Base-by-base conservation (phyloP, 164 flowering plant species). In the Dillenia turbinata region DNA sequence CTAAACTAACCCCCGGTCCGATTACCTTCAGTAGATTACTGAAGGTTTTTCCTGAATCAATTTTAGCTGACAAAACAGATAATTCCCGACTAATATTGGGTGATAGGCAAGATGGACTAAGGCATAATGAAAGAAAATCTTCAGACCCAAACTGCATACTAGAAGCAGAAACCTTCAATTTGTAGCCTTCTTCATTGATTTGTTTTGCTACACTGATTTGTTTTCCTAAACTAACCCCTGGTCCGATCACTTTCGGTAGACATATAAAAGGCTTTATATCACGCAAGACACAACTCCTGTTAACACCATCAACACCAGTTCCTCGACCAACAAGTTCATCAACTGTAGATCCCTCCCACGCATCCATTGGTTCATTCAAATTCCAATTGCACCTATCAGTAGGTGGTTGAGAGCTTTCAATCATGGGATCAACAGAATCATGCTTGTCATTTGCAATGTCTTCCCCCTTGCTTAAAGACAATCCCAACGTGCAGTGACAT, bases 281-380 rank as follows among this genome's bases (percentile, higher is more conserved):
- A 11, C n/a, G 15, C 15, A 52, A 9, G 13, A 26, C 55, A 59
- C 55, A 59, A 49, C 40, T 16, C 8, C 49, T 49, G 11, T 61
- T 26, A 51, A 33, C 9, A 54, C 44, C 61, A 60, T 52, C 54
- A 17, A 53, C 19, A 61, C 59, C 70, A 70, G 46, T 26, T n/a
- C 19, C 54, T n/a, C 49, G 10, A 61, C 57, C 44, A n/a, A 56
- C 56, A 66, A 15, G 52, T 47, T 24, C 52, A 54, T 71, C 71
- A 49, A 46, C 54, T 15, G 8, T 55, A 68, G 83, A 69, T 45
- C 66, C 78, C 26, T 75, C 87, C 94, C 94, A 87, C 19, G 72
- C 66, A 64, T 87, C 94, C 87, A 87, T 85, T 16, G 71, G 69
- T 40, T 83, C 83, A 70, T 87, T 87, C 71, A 87, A 68, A 77